Conservation (phyloP, 257 asterid genomes). For the Handroanthus guayacan region DNA sequence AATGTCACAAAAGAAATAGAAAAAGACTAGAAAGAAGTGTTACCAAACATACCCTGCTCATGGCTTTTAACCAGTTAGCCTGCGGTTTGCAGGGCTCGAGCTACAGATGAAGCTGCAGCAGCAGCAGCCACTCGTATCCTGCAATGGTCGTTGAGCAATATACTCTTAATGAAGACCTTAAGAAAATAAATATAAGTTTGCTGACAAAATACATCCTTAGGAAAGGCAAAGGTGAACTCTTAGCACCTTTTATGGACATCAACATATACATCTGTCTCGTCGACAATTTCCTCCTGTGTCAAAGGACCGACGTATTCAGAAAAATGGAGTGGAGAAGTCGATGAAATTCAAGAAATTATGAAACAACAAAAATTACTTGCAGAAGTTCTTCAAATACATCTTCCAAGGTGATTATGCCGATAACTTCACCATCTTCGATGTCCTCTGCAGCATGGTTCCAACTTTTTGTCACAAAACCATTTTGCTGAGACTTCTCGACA, state of each 20-base stretch:
- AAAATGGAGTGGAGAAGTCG: background rate
- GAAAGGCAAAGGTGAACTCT: conserved; percentile 9
- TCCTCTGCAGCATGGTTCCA: conserved; percentile 54
- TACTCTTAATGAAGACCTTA: conserved; percentile 5
- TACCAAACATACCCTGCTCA: conserved; percentile 29
- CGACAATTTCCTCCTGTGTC: conserved; percentile 95
- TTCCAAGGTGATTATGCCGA: conserved; percentile 96
- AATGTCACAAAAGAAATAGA: background rate
- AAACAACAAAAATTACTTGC: conserved; percentile 59
- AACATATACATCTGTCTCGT: conserved; percentile 90
- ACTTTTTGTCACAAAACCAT: conserved; percentile 45
- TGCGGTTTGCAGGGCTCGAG: conserved; percentile 61
- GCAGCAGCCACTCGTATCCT: conserved; percentile 98
- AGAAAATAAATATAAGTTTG: conserved; percentile 1
- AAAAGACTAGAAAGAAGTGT: conserved; percentile 1
- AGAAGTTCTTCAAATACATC: conserved; percentile 99
- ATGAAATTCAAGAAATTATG: background rate
- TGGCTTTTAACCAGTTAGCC: conserved; percentile 35
- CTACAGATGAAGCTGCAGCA: conserved; percentile 92
- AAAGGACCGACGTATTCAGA: conserved; percentile 20
- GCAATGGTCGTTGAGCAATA: conserved; percentile 38
- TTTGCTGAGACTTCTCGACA: conserved; percentile 63
- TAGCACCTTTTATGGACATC: conserved; percentile 93
- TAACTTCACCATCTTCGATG: conserved; percentile 85
- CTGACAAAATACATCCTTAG: background rate